These are phyloP conservation scores for Extremus antarcticus DNA, from an alignment of 495 filamentous ascomycete genomes.

Conservation along the genomic window DNA sequence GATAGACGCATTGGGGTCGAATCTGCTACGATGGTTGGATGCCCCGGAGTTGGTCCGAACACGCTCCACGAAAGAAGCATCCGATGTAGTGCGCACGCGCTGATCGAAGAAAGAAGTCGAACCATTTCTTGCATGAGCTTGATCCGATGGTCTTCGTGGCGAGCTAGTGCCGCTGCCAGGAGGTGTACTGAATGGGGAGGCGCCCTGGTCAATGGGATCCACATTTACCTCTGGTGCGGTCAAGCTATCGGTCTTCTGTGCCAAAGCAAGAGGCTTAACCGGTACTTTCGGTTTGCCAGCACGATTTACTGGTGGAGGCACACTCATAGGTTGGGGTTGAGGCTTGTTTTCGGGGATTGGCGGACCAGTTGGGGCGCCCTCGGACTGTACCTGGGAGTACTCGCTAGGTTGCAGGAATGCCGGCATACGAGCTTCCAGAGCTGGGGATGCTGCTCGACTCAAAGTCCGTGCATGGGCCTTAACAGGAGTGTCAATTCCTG, in stretches of 20 bases:
- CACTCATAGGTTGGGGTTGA: slow-evolving; percentile 3
- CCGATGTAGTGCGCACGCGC: slow-evolving; percentile 9
- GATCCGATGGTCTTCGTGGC: slow-evolving; percentile 11
- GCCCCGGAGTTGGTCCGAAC: slow-evolving; percentile 5
- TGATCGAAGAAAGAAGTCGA: slow-evolving; percentile 11
- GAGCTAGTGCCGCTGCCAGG: slow-evolving; percentile 62
- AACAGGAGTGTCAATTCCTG: slow-evolving; percentile 19
- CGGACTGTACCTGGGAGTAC: not conserved
- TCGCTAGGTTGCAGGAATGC: slow-evolving; percentile 19
- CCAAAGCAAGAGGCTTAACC: slow-evolving; percentile 33
- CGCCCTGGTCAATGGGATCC: slow-evolving; percentile 38
- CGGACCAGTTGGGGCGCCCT: not conserved
- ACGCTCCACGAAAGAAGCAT: slow-evolving; percentile 6
- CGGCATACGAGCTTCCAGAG: slow-evolving; percentile 30
- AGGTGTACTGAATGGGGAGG: slow-evolving; percentile 86
- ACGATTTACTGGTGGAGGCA: slow-evolving; percentile 67
- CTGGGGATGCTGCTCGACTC: slow-evolving; percentile 41
- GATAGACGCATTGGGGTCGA: slow-evolving; percentile 13
- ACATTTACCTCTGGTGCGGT: slow-evolving; percentile 30
- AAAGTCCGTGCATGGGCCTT: slow-evolving; percentile 30
- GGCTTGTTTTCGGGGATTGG: not conserved
- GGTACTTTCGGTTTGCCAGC: slow-evolving; percentile 70
- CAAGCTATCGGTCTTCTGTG: slow-evolving; percentile 21
- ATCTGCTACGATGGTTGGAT: not conserved
- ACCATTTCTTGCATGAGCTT: slow-evolving; percentile 24